A percentile compares a stretch with the other conserved stretches of the same genome.
Conservation (phyloP, 208 protist species). For the Naegleria gruberi region DNA sequence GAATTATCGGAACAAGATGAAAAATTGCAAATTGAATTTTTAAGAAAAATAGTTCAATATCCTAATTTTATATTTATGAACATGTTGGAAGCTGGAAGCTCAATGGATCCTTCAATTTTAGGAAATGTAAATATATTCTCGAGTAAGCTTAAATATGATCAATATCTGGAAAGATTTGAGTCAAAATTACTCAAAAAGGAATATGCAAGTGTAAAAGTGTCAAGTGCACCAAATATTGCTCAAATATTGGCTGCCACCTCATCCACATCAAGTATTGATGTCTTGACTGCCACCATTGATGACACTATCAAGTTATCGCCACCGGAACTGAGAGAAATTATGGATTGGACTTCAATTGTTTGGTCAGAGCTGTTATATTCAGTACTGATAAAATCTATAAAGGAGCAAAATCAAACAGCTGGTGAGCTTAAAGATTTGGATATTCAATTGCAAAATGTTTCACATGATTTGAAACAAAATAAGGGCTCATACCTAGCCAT, state of each 20-base stretch:
- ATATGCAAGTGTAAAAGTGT: background rate
- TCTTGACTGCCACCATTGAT: background rate
- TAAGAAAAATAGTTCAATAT: background rate
- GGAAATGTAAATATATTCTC: background rate
- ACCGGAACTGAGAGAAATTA: background rate
- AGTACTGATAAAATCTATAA: background rate
- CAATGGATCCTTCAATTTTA: background rate
- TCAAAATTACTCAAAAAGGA: background rate
- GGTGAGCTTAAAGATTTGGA: background rate
- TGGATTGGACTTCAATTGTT: background rate
- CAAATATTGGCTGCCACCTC: background rate
- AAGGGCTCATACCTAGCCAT: background rate
- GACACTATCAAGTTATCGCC: background rate
- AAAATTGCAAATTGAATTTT: background rate
- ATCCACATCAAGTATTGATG: background rate
- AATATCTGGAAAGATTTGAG: background rate
- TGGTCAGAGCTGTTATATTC: background rate
- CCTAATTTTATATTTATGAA: background rate
- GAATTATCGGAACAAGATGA: background rate
- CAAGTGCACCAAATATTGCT: background rate
- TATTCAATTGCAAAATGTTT: background rate
- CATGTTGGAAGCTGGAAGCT: background rate
- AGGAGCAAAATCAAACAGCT: background rate
- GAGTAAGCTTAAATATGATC: background rate
- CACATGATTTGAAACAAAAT: background rate